Evolutionary conservation across 1,284 basidiomycete species (phyloP).

Genomic region (Laetiporus sulphureus): DNA sequence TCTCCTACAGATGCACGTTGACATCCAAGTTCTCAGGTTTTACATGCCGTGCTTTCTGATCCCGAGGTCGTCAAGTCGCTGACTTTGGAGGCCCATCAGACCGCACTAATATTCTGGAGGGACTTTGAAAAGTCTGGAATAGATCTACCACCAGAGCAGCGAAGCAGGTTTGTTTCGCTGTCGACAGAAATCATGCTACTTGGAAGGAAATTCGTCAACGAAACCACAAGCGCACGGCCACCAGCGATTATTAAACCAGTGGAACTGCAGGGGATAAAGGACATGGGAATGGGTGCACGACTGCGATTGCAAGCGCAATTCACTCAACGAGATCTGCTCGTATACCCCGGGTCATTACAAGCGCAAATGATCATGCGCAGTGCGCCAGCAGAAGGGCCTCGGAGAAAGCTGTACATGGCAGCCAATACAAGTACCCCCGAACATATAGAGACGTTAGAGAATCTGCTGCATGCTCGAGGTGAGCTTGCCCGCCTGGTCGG

Average conservation of each 20-base stretch:
- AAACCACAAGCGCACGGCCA: constrained; percentile 50
- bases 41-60: constrained; percentile 60
- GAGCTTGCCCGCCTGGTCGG: constrained; percentile 81
- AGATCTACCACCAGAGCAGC: constrained; percentile 72
- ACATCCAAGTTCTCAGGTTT: constrained; percentile 36
- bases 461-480: constrained; percentile 68
- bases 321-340: constrained; percentile 62
- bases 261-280: constrained; percentile 64
- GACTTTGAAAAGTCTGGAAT: constrained; percentile 99
- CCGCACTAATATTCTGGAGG: constrained; percentile 89
- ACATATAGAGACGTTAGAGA: constrained; percentile 71
- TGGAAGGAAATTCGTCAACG: constrained; percentile 80
- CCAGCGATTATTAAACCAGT: constrained; percentile 61
- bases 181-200: constrained; percentile 91
- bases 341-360: constrained; percentile 82
- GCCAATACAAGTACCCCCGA: constrained; percentile 63
- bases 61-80: constrained; percentile 54
- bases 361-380: constrained; percentile 90
- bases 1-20: neutral
- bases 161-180: constrained; percentile 81
- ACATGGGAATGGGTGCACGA: constrained; percentile 61
- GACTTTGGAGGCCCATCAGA: constrained; percentile 66
- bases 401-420: constrained; percentile 75
- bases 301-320: constrained; percentile 68
- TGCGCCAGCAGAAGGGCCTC: constrained; percentile 76